Evolutionary conservation across 2,329 filamentous ascomycete species (phyloP), one percentile per base, ranked within the genome.

Genomic region (Zarea fungicola): DNA sequence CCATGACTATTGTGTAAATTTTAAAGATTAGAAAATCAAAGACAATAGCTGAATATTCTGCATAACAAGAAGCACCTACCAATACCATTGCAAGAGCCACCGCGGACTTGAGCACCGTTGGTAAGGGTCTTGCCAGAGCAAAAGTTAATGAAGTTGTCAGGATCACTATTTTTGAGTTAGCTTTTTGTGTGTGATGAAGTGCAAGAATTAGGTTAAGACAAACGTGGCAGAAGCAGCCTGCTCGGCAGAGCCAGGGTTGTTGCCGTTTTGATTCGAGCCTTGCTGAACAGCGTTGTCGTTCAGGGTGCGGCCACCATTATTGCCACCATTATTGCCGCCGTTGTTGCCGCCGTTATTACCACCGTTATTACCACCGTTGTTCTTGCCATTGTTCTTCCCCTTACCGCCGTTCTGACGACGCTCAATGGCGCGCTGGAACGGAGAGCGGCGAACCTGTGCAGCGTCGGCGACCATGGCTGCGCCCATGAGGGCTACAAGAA

Each of bases 91-190:
- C 82, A 85, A 29, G 81, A 85, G 18, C 82, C 82, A 5, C 56
- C 63, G 51, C 68, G 69, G 44, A 75, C 68, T 62, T 85, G 81
- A 23, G 75, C 64, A 58, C 81, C 82, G 58, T 85, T 81, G 54
- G 81, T 84, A 41, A 81, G 61, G 0, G 68, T 75, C 60, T 74
- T 57, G 39, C 75, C 77, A 5, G 63, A 52, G 60, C 79, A 83
- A 62, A 81, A 80, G 71, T 82, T 83, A 73, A 83, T 80, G 61
- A 82, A 83, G 68, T 83, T 83, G 68, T 70, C 68, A 16, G 66
- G 52, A 55, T 83, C 78, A 54, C 78, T 82, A 48, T n/a, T n/a
- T 21, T 10, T 22, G 7, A 26, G 49, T 62, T 56, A 64, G 58
- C n/a, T n/a, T 44, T n/a, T 14, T 55, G 29, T 8, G 13, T 28